These are phyloP conservation scores for Diplosphaera chodatii DNA, from an alignment of 139 green algal species.

Conservation along the genomic window DNA sequence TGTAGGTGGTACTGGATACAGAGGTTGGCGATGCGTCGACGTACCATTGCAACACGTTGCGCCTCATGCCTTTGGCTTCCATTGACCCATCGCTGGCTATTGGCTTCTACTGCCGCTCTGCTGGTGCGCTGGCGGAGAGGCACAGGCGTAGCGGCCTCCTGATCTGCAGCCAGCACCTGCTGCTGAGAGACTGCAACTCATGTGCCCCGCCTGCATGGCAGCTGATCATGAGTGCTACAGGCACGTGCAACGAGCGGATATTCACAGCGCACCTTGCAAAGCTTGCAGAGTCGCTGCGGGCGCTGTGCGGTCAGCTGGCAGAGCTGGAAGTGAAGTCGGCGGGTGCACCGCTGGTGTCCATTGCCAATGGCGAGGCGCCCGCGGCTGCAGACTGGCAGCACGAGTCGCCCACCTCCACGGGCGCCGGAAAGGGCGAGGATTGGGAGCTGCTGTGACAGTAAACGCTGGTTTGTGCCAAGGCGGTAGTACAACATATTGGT, in stretches of 20 bases:
- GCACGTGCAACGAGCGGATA: no score
- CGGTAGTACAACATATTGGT: no score
- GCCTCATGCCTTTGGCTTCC: conserved; percentile 48
- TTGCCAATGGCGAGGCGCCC: conserved; percentile 11
- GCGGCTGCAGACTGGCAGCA: conserved; percentile 5
- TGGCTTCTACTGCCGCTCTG: conserved; percentile 66
- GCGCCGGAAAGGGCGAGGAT: conserved; percentile 2
- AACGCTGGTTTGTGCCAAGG: no score
- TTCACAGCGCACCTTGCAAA: no score
- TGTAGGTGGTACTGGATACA: not conserved
- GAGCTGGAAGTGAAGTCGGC: conserved; percentile 26
- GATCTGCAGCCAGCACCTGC: no score
- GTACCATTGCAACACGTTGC: conserved; percentile 29
- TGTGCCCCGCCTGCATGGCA: no score
- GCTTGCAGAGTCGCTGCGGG: conserved; percentile 40
- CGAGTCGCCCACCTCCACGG: not conserved
- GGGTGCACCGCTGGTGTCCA: conserved; percentile 48
- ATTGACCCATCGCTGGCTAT: conserved; percentile 84
- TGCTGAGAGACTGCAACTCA: no score
- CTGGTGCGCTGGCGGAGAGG: no score
- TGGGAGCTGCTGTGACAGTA: conserved; percentile 26
- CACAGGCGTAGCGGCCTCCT: no score
- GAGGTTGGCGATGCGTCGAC: conserved; percentile 16
- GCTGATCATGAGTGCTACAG: no score
- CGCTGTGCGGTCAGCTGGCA: conserved; percentile 40